Conservation (phyloP, 108 stramenopile genomes). For the Cyclotella choctawhatcheeana region DNA sequence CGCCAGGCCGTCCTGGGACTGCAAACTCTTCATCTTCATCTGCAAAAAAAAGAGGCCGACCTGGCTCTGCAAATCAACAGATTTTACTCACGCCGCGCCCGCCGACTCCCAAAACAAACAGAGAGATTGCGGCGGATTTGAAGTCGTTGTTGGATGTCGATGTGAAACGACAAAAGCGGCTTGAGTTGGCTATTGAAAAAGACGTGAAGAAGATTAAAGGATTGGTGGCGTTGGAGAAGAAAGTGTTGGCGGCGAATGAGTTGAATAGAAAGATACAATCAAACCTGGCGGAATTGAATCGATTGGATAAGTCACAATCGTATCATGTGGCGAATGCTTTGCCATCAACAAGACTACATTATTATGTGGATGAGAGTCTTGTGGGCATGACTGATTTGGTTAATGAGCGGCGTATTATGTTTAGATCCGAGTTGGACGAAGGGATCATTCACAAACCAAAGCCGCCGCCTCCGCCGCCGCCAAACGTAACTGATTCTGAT, state of each 20-base stretch:
- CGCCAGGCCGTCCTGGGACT: neutral
- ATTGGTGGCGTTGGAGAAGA: neutral
- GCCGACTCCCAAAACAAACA: neutral
- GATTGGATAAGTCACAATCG: neutral
- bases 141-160: neutral
- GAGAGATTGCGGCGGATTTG: neutral
- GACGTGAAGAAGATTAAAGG: neutral
- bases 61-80: neutral
- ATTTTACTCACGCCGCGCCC: neutral
- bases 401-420: neutral
- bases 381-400: neutral
- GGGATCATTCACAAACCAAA: neutral
- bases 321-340: neutral
- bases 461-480: neutral
- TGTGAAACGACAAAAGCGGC: neutral
- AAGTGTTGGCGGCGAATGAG: neutral
- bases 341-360: neutral
- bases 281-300: neutral
- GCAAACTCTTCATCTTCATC: neutral
- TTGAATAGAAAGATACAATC: neutral
- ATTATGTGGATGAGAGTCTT: neutral
- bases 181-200: neutral
- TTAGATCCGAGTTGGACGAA: neutral
- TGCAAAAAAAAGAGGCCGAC: constrained; percentile 8
- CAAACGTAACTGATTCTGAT: neutral